A percentile compares a stretch with the other conserved stretches of the same genome.
These are phyloP conservation scores for Neofusicoccum laricinum DNA, from an alignment of 2,329 filamentous ascomycete genomes.

Conservation along the genomic window DNA sequence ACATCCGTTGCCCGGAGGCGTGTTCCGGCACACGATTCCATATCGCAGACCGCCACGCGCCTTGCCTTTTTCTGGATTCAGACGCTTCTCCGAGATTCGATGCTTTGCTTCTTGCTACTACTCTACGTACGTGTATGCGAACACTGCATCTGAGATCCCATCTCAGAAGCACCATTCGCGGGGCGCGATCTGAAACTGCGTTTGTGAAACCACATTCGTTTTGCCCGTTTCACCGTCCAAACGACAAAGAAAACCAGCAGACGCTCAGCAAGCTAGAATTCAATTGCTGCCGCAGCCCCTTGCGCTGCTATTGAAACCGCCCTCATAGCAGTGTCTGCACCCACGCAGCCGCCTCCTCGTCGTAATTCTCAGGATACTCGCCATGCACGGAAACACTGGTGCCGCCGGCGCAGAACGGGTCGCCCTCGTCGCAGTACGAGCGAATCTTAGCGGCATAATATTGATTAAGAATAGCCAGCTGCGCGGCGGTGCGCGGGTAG, in stretches of 20 bases:
- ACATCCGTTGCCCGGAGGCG: neutral
- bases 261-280: neutral
- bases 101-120: neutral
- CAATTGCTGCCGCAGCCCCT: neutral
- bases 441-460: constrained; percentile 6
- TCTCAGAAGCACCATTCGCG: neutral
- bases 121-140: neutral
- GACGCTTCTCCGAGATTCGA: neutral
- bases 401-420: constrained; percentile 7
- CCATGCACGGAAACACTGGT: constrained; percentile 6
- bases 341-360: constrained; percentile 12
- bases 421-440: constrained; percentile 8
- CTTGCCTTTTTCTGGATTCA: neutral
- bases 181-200: constrained; percentile 8
- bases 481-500: constrained; percentile 11
- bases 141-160: neutral
- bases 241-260: constrained; percentile 1
- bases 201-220: constrained; percentile 8
- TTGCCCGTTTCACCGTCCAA: constrained; percentile 7
- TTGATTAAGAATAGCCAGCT: neutral
- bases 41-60: neutral
- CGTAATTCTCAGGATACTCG: constrained; percentile 1
- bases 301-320: constrained; percentile 3
- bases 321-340: constrained; percentile 6
- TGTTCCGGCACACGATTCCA: neutral